Conservation (phyloP, 108 stramenopile genomes). For the Tribonema minus region DNA sequence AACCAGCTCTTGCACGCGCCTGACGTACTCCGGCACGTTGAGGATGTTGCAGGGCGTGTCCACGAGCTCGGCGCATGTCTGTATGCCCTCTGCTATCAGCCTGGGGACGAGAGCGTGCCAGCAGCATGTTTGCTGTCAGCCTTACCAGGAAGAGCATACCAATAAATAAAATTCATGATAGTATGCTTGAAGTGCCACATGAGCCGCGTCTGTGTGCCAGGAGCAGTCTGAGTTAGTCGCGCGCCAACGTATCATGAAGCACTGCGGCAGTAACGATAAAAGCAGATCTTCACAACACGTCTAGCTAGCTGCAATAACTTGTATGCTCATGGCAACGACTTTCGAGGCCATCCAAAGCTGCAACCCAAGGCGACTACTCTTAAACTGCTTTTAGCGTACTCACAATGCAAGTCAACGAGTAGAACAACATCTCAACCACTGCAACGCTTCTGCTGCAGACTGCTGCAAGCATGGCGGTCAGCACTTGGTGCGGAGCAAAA, state of each 20-base stretch:
- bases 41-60: slow-evolving; percentile 71
- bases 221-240: background rate
- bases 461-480: too few relatives aligned
- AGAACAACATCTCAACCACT: too few relatives aligned
- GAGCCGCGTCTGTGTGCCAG: background rate
- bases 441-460: too few relatives aligned
- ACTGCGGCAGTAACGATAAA: background rate
- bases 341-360: too few relatives aligned
- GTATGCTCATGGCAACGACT: too few relatives aligned
- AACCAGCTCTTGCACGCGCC: slow-evolving; percentile 50
- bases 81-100: slow-evolving; percentile 60
- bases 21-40: slow-evolving; percentile 62
- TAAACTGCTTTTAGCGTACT: too few relatives aligned
- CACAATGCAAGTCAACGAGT: too few relatives aligned
- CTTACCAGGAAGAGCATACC: background rate
- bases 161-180: slow-evolving; percentile 12
- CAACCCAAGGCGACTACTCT: too few relatives aligned
- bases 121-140: slow-evolving; percentile 11
- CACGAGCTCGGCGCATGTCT: slow-evolving; percentile 64
- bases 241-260: slow-evolving; percentile 13
- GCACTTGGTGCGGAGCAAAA: too few relatives aligned
- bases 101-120: slow-evolving; percentile 8
- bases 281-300: too few relatives aligned
- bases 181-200: slow-evolving; percentile 6
- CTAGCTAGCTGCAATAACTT: too few relatives aligned